Evolutionary conservation across 176 grass and related monocot species (phyloP).

Genomic region (Rhynchospora breviuscula): DNA sequence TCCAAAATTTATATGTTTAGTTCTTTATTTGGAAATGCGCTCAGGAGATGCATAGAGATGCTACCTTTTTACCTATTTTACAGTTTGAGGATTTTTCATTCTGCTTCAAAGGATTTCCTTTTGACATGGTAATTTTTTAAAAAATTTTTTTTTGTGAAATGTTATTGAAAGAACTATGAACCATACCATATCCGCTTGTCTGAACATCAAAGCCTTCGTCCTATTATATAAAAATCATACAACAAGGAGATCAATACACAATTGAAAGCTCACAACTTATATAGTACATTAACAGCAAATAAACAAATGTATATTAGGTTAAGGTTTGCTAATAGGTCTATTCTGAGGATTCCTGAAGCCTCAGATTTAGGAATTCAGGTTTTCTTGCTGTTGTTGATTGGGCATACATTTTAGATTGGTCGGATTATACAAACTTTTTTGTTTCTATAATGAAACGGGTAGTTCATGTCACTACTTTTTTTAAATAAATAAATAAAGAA

Average conservation of each 20-base stretch:
- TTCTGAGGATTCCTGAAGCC: no score
- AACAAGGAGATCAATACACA: constrained; percentile 1
- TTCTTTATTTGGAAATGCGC: neutral
- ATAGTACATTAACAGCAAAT: neutral
- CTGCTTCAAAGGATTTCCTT: neutral
- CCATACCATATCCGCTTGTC: constrained; percentile 79
- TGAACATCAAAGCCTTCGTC: constrained; percentile 99
- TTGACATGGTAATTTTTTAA: neutral
- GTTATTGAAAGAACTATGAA: neutral
- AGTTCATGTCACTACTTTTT: no score
- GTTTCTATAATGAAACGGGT: no score
- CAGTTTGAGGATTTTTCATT: neutral
- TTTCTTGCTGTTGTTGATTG: no score
- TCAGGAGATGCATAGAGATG: neutral
- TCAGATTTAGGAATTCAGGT: no score
- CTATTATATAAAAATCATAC: constrained; percentile 25
- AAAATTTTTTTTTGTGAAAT: neutral
- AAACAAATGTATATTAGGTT: constrained; percentile 13
- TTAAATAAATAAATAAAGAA: constrained; percentile 25
- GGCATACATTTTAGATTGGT: no score
- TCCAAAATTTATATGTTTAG: neutral
- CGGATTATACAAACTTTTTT: no score
- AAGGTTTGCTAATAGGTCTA: no score
- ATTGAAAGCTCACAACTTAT: neutral
- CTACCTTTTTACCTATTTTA: neutral